Evolutionary conservation across 768 basidiomycete species (phyloP), one percentile per base, ranked within the genome.

Genomic region (Gloeopeniophorella convolvens): DNA sequence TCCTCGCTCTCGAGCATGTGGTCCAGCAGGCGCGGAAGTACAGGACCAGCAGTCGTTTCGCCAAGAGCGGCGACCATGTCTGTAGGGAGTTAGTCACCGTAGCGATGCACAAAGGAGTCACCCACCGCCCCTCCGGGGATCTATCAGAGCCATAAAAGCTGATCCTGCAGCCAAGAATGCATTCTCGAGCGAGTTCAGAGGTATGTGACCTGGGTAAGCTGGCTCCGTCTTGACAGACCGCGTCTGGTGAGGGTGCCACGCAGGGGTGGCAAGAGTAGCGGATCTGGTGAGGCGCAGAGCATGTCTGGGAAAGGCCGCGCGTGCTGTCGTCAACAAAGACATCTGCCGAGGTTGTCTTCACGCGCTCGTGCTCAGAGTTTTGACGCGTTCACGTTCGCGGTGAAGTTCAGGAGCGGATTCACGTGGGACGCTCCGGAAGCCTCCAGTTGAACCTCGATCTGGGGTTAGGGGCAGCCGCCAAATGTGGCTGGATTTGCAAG

Each of bases 41-140:
- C 80, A 0, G 80, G 74, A 2, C 88, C 85, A 5, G 92, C 88
- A 1, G 95, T 93, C 1, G 91, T 91, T 68, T 97, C 96, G 20
- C 90, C 91, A 8, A 97, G 76, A 4, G 90, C 87, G 10, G 96
- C 94, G 34, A 98, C 79, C 85, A 99, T 91, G 66, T 99, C 94
- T 97, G 41, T 20, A 16, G n/a, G 20, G 4, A 10, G 27, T 37
- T 24, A 32, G 32, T 15, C 21, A 10, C 7, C 5, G 18, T 28
- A 36, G 11, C 27, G 18, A 28, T 40, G 32, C n/a, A n/a, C n/a
- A 39, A 15, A 45, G 3, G 24, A 39, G 30, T 34, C 12, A 65
- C 84, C 64, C 60, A 91, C 94, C 95, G 56, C 83, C 91, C 63
- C 95, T 74, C 26, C 80, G 74, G 21, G 94, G 91, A 64, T 96